phyloP scores from a whole-genome alignment of 495 filamentous ascomycete species.

The Mytilinidion resinicola region DNA sequence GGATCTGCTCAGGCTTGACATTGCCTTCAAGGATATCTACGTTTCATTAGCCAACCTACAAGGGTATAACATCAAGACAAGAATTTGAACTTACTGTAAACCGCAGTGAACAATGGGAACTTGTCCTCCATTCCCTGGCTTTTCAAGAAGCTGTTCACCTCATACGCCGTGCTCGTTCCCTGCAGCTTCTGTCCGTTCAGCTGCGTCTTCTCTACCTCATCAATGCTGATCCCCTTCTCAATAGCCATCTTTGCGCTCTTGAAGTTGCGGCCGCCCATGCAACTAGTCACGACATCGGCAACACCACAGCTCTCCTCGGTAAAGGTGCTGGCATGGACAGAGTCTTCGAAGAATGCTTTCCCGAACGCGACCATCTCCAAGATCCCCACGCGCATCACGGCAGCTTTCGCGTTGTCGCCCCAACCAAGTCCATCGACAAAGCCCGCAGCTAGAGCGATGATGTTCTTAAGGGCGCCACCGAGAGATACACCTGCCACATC shows the following conservation, averaged over 20 bases:
- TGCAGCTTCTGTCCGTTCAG: slow-evolving; percentile 97
- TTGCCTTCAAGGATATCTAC: slow-evolving; percentile 42
- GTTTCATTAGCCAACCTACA: background rate
- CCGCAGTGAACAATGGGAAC: slow-evolving; percentile 86
- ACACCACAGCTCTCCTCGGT: slow-evolving; percentile 95
- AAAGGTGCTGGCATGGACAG: slow-evolving; percentile 74
- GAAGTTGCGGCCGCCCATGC: slow-evolving; percentile 86
- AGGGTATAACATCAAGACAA: background rate
- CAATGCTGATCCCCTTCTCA: slow-evolving; percentile 68
- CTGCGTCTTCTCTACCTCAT: slow-evolving; percentile 80
- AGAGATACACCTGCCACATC: slow-evolving; percentile 96
- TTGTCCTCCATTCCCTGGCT: slow-evolving; percentile 67
- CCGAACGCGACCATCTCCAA: slow-evolving; percentile 95
- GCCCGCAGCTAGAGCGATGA: slow-evolving; percentile 89
- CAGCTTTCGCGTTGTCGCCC: slow-evolving; percentile 97
- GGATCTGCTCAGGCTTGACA: slow-evolving; percentile 39
- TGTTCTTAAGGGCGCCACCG: slow-evolving; percentile 93
- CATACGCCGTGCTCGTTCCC: slow-evolving; percentile 82
- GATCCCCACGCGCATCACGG: slow-evolving; percentile 90
- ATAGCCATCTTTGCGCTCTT: slow-evolving; percentile 85
- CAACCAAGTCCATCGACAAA: slow-evolving; percentile 94
- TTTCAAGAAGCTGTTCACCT: slow-evolving; percentile 85
- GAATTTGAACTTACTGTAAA: slow-evolving; percentile 51
- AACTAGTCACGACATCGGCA: slow-evolving; percentile 92
- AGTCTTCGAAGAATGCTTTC: slow-evolving; percentile 79